These are phyloP conservation scores for Diospyros lotus DNA, from an alignment of 148 eudicot genomes.

Conservation along the genomic window DNA sequence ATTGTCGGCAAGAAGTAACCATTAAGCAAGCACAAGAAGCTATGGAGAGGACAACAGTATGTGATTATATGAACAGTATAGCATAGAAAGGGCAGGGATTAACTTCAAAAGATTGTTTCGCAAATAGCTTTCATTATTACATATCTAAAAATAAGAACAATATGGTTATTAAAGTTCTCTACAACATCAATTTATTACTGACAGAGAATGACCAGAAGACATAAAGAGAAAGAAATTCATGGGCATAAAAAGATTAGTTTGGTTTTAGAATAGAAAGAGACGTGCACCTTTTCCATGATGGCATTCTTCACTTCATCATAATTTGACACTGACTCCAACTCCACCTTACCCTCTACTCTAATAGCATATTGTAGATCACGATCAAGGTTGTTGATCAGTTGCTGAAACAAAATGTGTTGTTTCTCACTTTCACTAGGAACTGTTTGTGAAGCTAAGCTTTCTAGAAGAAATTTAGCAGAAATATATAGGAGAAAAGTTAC, in stretches of 20 bases:
- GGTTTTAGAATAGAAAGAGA: constrained; percentile 11
- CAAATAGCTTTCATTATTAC: neutral
- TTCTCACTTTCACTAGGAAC: constrained; percentile 12
- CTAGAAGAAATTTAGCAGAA: constrained; percentile 1
- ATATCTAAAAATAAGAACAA: neutral
- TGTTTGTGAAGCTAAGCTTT: neutral
- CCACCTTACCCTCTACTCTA: constrained; percentile 98
- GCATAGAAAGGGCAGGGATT: neutral
- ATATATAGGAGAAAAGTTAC: neutral
- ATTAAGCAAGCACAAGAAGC: neutral
- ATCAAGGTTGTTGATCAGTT: constrained; percentile 85
- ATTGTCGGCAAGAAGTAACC: neutral
- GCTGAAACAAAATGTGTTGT: constrained; percentile 42
- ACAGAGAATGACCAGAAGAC: neutral
- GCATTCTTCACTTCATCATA: constrained; percentile 88
- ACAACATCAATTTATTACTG: neutral
- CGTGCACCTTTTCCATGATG: constrained; percentile 74
- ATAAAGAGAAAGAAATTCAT: constrained; percentile 3
- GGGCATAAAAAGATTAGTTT: neutral
- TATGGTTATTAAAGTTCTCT: neutral
- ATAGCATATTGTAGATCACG: constrained; percentile 99
- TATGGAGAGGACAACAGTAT: neutral
- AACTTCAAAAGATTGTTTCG: neutral
- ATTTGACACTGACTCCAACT: constrained; percentile 63
- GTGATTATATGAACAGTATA: neutral